Conservation (phyloP, 495 filamentous ascomycete species). For the Trichoderma erinaceum region DNA sequence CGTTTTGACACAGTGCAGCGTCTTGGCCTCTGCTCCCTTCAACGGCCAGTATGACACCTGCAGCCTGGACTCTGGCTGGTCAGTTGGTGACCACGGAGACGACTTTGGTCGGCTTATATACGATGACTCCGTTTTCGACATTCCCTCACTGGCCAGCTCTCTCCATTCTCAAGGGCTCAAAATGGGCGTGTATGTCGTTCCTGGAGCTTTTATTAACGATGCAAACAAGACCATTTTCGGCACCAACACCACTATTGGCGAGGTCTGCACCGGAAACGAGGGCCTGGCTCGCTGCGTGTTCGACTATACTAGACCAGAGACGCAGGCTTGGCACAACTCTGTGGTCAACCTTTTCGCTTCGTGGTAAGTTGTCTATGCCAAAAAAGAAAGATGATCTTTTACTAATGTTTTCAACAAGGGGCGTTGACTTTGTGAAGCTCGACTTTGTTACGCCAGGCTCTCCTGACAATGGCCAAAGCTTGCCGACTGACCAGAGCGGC, state of each 20-base stretch:
- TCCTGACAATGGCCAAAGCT: conserved; percentile 16
- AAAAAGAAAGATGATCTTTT: background rate
- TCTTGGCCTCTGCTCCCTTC: background rate
- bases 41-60: conserved; percentile 15
- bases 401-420: conserved; percentile 2
- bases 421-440: conserved; percentile 28
- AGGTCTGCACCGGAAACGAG: conserved; percentile 23
- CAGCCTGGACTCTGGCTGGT: conserved; percentile 29
- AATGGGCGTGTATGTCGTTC: conserved; percentile 28
- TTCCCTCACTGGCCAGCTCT: conserved; percentile 21
- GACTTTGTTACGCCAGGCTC: conserved; percentile 30
- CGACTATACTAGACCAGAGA: conserved; percentile 22
- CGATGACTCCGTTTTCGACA: conserved; percentile 23
- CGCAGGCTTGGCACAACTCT: conserved; percentile 29
- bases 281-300: conserved; percentile 25
- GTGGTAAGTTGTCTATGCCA: conserved; percentile 13
- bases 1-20: conserved; percentile 9
- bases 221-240: conserved; percentile 24
- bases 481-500: conserved; percentile 20
- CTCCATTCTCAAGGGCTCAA: conserved; percentile 25
- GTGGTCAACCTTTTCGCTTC: conserved; percentile 24
- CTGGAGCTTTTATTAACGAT: conserved; percentile 25
- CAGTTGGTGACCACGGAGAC: conserved; percentile 24
- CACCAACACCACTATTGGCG: conserved; percentile 25
- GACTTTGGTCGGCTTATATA: conserved; percentile 26